Conservation (phyloP, 345 rosid genomes). For the Dipteronia dyeriana region DNA sequence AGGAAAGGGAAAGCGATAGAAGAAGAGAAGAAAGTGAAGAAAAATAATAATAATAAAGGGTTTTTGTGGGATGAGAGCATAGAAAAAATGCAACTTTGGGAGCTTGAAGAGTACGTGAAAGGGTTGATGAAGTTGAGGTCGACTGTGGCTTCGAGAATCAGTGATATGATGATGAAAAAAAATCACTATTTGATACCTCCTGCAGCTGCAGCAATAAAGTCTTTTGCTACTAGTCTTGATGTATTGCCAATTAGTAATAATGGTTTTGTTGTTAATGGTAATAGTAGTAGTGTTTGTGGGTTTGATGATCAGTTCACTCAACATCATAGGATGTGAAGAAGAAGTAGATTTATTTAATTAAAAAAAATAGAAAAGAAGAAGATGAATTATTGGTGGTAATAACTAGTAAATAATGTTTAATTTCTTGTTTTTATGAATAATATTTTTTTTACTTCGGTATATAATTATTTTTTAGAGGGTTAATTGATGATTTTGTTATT, state of each 20-base stretch:
- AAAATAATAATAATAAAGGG: neutral
- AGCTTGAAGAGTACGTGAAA: slow-evolving; percentile 31
- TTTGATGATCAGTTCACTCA: neutral
- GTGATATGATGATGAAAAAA: slow-evolving; percentile 24
- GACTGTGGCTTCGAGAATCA: slow-evolving; percentile 21
- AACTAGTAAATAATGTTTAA: too few relatives aligned
- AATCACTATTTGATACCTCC: neutral
- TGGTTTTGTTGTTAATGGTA: neutral
- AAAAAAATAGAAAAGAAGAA: too few relatives aligned
- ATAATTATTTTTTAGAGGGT: too few relatives aligned
- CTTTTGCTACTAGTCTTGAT: too few relatives aligned
- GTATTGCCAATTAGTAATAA: neutral
- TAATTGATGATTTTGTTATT: too few relatives aligned
- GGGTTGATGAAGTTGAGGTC: slow-evolving; percentile 35
- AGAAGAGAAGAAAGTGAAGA: slow-evolving; percentile 11
- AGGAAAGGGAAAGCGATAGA: slow-evolving; percentile 6
- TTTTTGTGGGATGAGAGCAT: slow-evolving; percentile 44
- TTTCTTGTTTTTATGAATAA: too few relatives aligned
- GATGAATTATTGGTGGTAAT: too few relatives aligned
- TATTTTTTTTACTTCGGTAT: too few relatives aligned
- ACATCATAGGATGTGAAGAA: slow-evolving; percentile 2
- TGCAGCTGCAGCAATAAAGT: neutral
- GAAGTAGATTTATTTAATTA: neutral
- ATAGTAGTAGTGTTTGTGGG: neutral
- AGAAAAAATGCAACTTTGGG: slow-evolving; percentile 33